A percentile compares a stretch with the other conserved stretches of the same genome.
Conservation (phyloP, 495 filamentous ascomycete genomes). For the Neurospora sp. region DNA sequence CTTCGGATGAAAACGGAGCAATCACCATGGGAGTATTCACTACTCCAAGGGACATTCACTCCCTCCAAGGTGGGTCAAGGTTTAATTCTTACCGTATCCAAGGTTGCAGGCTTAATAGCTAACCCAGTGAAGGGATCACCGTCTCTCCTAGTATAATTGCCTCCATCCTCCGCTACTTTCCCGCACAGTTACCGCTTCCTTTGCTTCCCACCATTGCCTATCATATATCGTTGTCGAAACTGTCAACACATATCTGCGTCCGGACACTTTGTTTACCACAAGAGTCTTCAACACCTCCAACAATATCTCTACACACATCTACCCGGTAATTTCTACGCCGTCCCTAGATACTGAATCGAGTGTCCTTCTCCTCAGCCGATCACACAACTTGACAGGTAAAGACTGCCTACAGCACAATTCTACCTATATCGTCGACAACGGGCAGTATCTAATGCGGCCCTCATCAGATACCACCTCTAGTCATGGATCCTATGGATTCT, state of each 20-base stretch:
- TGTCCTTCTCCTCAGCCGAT: neutral
- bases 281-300: neutral
- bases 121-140: neutral
- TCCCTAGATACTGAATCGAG: neutral
- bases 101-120: neutral
- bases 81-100: neutral
- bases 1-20: neutral
- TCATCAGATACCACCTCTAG: neutral
- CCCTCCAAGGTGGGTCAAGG: neutral
- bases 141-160: neutral
- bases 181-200: neutral
- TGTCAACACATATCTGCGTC: neutral
- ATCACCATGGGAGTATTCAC: neutral
- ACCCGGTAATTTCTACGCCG: neutral
- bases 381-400: fast-evolving
- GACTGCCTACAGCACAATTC: neutral
- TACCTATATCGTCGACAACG: neutral
- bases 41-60: neutral
- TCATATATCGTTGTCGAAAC: neutral
- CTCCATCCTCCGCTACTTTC: neutral
- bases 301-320: neutral
- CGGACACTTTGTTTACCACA: neutral
- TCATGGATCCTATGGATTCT: neutral
- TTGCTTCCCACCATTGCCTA: neutral
- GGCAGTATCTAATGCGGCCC: neutral